These are phyloP conservation scores for Avena insularis DNA, from an alignment of 176 grass and related monocot species.

Conservation along the genomic window DNA sequence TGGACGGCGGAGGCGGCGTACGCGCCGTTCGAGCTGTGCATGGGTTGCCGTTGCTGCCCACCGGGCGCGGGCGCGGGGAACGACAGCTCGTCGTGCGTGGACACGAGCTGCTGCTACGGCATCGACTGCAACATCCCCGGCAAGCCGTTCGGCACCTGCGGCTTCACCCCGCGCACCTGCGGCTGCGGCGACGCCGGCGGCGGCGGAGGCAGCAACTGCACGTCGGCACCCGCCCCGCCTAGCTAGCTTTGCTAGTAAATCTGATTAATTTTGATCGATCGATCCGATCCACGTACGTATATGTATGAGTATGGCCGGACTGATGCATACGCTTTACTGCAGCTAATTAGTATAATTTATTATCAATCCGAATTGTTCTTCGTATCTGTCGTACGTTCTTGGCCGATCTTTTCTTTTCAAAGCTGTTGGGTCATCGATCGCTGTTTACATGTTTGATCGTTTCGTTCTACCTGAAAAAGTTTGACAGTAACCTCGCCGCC, in stretches of 20 bases:
- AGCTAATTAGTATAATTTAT: not conserved
- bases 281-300: not conserved
- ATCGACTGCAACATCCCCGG: slow-evolving; percentile 85
- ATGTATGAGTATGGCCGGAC: not conserved
- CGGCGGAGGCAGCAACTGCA: slow-evolving; percentile 40
- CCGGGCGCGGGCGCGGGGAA: not conserved
- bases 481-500: not conserved
- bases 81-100: slow-evolving; percentile 44
- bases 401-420: not conserved
- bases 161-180: slow-evolving; percentile 66
- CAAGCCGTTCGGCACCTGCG: slow-evolving; percentile 83
- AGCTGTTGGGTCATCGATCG: not conserved
- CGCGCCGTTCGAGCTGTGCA: slow-evolving; percentile 69
- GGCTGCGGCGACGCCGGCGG: slow-evolving; percentile 46
- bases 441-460: slow-evolving; percentile 16
- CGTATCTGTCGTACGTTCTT: not conserved
- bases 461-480: not conserved
- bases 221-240: slow-evolving; percentile 38
- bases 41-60: slow-evolving; percentile 67
- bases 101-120: slow-evolving; percentile 71
- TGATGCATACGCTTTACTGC: not conserved
- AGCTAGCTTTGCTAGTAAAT: not conserved
- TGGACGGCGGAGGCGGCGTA: not conserved
- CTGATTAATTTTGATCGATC: not conserved
- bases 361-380: not conserved